A percentile compares a stretch with the other conserved stretches of the same genome.
Conservation (phyloP, 441 rosid genomes). For the Mallotus repandus region DNA sequence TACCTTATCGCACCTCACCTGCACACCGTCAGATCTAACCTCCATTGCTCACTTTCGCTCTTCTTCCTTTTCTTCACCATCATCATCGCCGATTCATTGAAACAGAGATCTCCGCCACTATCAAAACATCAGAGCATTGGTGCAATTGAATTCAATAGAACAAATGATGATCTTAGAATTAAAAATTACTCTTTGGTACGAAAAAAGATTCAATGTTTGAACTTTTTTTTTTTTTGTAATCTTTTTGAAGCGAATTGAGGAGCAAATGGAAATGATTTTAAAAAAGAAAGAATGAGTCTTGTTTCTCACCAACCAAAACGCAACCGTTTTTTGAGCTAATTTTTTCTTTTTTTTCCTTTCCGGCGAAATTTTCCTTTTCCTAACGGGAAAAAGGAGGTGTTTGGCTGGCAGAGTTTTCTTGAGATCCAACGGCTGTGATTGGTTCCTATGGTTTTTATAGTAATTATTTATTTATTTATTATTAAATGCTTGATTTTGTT, state of each 20-base stretch:
- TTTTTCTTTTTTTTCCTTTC: neutral
- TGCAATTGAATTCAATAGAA: neutral
- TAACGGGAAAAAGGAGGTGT: neutral
- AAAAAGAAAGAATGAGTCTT: neutral
- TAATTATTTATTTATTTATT: neutral
- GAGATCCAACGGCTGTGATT: neutral
- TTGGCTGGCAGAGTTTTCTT: neutral
- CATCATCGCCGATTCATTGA: slow-evolving; percentile 74
- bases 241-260: neutral
- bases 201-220: neutral
- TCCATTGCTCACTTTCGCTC: slow-evolving; percentile 63
- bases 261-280: neutral
- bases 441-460: neutral
- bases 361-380: slow-evolving; percentile 3
- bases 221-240: no score
- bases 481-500: no score
- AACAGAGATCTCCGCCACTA: slow-evolving; percentile 4
- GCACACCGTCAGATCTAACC: slow-evolving; percentile 69
- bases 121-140: slow-evolving; percentile 18
- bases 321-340: neutral
- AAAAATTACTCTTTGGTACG: neutral
- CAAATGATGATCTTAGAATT: slow-evolving; percentile 1
- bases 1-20: slow-evolving; percentile 55
- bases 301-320: slow-evolving; percentile 10
- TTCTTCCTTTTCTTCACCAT: slow-evolving; percentile 27